Conservation (phyloP, 2,329 filamentous ascomycete genomes). For the Trichoderma sp. region DNA sequence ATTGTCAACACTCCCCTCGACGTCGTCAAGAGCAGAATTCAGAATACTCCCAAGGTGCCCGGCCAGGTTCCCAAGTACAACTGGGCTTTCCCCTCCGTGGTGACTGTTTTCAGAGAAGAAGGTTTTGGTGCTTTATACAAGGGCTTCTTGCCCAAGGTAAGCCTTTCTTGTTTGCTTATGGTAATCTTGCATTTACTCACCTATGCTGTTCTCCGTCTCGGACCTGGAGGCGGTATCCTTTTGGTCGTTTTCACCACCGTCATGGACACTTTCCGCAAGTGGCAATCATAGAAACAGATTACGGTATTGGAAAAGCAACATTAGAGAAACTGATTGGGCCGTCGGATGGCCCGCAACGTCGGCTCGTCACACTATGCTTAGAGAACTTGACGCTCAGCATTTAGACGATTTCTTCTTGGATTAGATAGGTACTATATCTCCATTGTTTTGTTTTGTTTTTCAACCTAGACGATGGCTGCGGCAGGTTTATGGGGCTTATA, state of each 20-base stretch:
- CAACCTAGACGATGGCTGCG: not conserved
- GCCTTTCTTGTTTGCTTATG: conserved; percentile 21
- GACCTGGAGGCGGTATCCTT: conserved; percentile 65
- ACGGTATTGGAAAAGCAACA: not conserved
- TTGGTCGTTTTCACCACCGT: conserved; percentile 85
- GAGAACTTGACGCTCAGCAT: conserved; percentile 1
- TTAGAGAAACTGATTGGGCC: not conserved
- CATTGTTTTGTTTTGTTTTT: not conserved
- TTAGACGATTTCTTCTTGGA: conserved; percentile 9
- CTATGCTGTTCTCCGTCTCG: conserved; percentile 46
- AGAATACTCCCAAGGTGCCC: conserved; percentile 85
- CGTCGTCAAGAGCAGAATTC: conserved; percentile 96
- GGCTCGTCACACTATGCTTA: not conserved
- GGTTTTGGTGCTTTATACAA: conserved; percentile 93
- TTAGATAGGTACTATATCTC: conserved; percentile 7
- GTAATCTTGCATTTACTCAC: conserved; percentile 1
- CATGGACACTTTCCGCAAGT: conserved; percentile 87
- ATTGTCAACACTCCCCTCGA: conserved; percentile 95
- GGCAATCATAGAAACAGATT: conserved; percentile 31
- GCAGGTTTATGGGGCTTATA: not conserved
- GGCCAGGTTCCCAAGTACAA: conserved; percentile 92
- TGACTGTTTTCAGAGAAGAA: conserved; percentile 88
- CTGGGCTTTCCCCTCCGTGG: conserved; percentile 91
- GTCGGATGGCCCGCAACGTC: not conserved
- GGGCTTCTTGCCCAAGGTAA: conserved; percentile 96